Evolutionary conservation across 306 rosid genomes (phyloP), one percentile per base, ranked within the genome.

Genomic region (Albizia julibrissin): DNA sequence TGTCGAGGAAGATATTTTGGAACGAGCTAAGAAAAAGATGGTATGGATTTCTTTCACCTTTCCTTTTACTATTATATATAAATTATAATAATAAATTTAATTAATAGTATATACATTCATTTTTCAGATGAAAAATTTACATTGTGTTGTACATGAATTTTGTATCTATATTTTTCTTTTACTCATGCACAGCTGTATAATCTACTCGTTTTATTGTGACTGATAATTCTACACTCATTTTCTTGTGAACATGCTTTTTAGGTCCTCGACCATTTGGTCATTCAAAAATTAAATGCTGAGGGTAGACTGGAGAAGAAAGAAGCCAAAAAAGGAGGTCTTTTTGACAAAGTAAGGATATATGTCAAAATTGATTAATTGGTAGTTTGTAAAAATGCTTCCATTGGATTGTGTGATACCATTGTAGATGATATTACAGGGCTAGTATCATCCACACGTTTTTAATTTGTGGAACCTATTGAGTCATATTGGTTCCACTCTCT

Each of bases 191-290:
- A 21, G 34, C 8, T 14, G 15, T 27, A 27, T 13, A 14, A 47
- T 88, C 73, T 37, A n/a, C 15, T 61, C 75, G 44, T 29, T 42
- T 40, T 49, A 29, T 72, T 74, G 39, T 37, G 74, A 79, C 42
- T 33, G 24, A 61, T 62, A 46, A 33, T 82, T 79, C 86, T 77
- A 74, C 66, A 5, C 71, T 50, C 3, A 72, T 73, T 73, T 86
- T 80, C 49, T 22, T 78, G 43, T 71, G 73, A 68, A 84, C 84
- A 50, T 87, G 84, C 84, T 89, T 31, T 75, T 24, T 77, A 96
- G 99, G 99, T 96, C 87, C 97, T 96, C 74, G 99, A 96, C 81
- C 99, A 96, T 88, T 85, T 96, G 97, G 99, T 96, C 88, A 96
- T 96, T 85, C 99, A 96, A 89, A 96, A 96, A 87, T 81, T 96